Evolutionary conservation across 2,329 filamentous ascomycete genomes (phyloP).

Genomic region (Colletotrichum lupini): DNA sequence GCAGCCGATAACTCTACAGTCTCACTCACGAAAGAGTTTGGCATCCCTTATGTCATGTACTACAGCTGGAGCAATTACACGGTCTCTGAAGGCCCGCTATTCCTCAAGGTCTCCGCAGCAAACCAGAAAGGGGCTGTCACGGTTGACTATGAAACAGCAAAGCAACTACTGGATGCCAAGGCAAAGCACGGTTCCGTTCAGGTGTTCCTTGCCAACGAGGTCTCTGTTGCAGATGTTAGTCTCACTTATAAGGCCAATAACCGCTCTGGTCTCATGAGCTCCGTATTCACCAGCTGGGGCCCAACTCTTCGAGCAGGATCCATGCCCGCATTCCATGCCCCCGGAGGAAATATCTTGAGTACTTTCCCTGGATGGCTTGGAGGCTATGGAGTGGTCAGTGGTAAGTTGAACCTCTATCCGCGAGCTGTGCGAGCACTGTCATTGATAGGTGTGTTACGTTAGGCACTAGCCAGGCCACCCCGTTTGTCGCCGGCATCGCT

Average conservation of each 20-base stretch:
- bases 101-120: constrained; percentile 39
- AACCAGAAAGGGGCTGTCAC: background rate
- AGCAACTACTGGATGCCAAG: constrained; percentile 5
- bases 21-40: constrained; percentile 40
- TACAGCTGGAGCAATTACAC: constrained; percentile 53
- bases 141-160: background rate
- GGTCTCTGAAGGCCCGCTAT: constrained; percentile 51
- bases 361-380: constrained; percentile 42
- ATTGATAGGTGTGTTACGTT: background rate
- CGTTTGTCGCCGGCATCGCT: constrained; percentile 51
- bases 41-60: constrained; percentile 52
- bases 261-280: background rate
- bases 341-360: constrained; percentile 55
- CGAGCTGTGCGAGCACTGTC: too few species aligned
- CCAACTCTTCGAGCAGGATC: constrained; percentile 53
- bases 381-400: constrained; percentile 51
- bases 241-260: constrained; percentile 9
- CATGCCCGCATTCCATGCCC: constrained; percentile 52
- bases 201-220: background rate
- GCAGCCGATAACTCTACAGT: background rate
- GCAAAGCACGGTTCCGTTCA: background rate
- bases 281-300: constrained; percentile 51
- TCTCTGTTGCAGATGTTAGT: background rate
- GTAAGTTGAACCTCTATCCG: background rate
- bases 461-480: constrained; percentile 59